Conservation (phyloP, 1,139 yeast genomes). For the Nakaseomyces kungkrabaensis region DNA sequence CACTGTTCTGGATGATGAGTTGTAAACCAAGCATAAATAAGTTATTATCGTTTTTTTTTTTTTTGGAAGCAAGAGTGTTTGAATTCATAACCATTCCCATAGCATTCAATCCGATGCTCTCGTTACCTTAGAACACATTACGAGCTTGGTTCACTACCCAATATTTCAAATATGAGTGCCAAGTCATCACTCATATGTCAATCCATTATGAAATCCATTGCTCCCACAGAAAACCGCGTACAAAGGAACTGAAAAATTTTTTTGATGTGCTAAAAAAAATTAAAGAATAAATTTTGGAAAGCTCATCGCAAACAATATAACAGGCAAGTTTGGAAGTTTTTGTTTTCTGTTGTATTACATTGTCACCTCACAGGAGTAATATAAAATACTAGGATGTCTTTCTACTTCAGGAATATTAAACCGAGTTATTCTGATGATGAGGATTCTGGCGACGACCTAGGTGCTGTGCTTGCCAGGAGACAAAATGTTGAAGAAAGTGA, state of each 20-base stretch:
- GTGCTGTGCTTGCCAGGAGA: conserved; percentile 8
- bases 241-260: not conserved
- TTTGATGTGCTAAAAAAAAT: not conserved
- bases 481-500: conserved; percentile 14
- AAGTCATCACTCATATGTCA: no score
- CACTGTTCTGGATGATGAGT: conserved; percentile 7
- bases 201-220: no score
- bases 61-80: not conserved
- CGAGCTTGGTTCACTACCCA: no score
- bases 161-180: no score
- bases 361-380: no score
- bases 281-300: not conserved
- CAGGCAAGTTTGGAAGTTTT: not conserved
- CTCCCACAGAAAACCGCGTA: no score
- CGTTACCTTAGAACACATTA: no score
- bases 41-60: no score
- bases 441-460: conserved; percentile 5
- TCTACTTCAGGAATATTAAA: conserved; percentile 23
- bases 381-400: conserved; percentile 19
- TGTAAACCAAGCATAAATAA: not conserved
- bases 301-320: not conserved
- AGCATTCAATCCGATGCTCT: not conserved
- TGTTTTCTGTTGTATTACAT: not conserved
- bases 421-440: conserved; percentile 20
- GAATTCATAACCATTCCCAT: not conserved